Evolutionary conservation across 2,329 filamentous ascomycete species (phyloP).

Genomic region (Macrophomina pseudophaseolina): DNA sequence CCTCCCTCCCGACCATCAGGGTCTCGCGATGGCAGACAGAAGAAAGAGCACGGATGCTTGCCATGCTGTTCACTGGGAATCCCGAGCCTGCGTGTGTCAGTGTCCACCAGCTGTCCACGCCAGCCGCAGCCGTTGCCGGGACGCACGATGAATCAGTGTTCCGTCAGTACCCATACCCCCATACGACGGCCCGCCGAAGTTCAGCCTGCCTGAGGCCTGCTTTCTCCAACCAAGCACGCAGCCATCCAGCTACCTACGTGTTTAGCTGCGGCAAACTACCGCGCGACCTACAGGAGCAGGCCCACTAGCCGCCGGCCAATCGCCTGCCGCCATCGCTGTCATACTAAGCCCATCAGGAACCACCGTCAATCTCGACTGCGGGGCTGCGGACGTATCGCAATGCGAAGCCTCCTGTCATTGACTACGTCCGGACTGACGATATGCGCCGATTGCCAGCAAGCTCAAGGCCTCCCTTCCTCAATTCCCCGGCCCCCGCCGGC

Average conservation of each 20-base stretch:
- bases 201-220: slow-evolving; percentile 1
- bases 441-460: not conserved
- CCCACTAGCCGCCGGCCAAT: slow-evolving; percentile 13
- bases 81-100: not conserved
- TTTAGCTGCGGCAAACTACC: slow-evolving; percentile 13
- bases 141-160: slow-evolving; percentile 13
- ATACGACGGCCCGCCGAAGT: slow-evolving; percentile 5
- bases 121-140: slow-evolving; percentile 2
- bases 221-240: not conserved
- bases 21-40: slow-evolving; percentile 1
- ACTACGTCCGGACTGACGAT: not conserved
- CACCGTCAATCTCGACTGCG: slow-evolving; percentile 11
- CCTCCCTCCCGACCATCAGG: slow-evolving; percentile 3
- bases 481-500: slow-evolving; percentile 2
- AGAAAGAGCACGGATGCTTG: slow-evolving; percentile 16
- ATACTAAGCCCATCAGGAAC: slow-evolving; percentile 20
- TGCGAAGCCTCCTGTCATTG: slow-evolving; percentile 1
- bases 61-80: slow-evolving; percentile 11
- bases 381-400: slow-evolving; percentile 16
- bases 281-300: not conserved
- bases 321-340: not conserved
- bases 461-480: slow-evolving; percentile 13
- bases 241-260: slow-evolving; percentile 1
- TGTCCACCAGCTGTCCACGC: not conserved
- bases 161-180: not conserved